These are phyloP conservation scores for Scheffersomyces segobiensis DNA, from an alignment of 1,139 yeast genomes.

Conservation along the genomic window DNA sequence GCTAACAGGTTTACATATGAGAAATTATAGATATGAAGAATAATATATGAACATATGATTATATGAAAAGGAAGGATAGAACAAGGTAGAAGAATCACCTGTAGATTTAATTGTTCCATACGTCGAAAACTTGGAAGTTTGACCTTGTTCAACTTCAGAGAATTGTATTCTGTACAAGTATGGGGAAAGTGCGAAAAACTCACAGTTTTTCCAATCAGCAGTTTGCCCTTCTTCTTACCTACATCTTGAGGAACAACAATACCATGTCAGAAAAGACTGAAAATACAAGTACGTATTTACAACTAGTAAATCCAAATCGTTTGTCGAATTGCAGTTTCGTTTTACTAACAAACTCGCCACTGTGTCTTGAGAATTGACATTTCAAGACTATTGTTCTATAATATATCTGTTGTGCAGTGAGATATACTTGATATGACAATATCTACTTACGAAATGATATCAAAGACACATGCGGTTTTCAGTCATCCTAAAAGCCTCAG, in stretches of 20 bases:
- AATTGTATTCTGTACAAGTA: background rate
- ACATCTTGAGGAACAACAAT: background rate
- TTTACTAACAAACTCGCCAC: background rate
- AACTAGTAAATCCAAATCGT: background rate
- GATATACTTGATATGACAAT: background rate
- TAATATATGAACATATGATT: too few relatives aligned
- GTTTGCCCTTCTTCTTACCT: background rate
- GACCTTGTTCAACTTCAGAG: background rate
- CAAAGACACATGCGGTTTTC: background rate
- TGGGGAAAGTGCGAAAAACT: background rate
- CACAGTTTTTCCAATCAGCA: background rate
- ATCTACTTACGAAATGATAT: background rate
- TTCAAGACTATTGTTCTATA: background rate
- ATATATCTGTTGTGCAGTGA: background rate
- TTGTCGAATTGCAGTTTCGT: background rate
- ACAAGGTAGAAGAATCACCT: background rate
- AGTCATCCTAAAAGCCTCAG: conserved; percentile 51
- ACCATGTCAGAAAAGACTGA: background rate
- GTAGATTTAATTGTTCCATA: too few relatives aligned
- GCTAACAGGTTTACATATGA: conserved; percentile 26
- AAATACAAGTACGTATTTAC: background rate
- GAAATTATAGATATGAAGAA: conserved; percentile 4
- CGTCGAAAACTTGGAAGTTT: background rate
- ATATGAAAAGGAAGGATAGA: background rate
- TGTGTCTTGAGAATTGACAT: background rate